Conservation (phyloP, 108 stramenopile genomes). For the Skeletonema marinoi region DNA sequence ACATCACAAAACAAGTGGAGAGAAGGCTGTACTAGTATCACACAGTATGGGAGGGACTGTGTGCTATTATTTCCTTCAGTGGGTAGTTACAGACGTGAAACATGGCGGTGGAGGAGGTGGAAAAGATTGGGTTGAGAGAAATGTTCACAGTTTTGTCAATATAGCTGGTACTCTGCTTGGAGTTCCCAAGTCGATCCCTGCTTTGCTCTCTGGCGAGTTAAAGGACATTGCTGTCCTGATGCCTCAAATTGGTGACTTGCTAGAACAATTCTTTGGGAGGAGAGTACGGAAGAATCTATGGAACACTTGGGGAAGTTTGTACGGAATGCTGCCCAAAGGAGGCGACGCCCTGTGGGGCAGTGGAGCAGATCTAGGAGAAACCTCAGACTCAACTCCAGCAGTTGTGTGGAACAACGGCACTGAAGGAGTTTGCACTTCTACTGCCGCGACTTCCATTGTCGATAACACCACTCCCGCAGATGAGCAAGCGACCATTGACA, state of each 20-base stretch:
- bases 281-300: constrained; percentile 66
- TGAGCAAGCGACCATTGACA: background rate
- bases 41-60: constrained; percentile 84
- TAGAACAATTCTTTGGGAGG: constrained; percentile 78
- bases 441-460: background rate
- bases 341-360: constrained; percentile 80
- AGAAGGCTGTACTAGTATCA: constrained; percentile 78
- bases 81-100: constrained; percentile 64
- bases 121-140: constrained; percentile 75
- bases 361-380: constrained; percentile 54
- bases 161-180: constrained; percentile 92
- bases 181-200: constrained; percentile 77
- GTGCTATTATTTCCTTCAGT: constrained; percentile 81
- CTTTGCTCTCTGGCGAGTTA: constrained; percentile 88
- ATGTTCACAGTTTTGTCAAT: constrained; percentile 81
- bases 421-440: constrained; percentile 20
- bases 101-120: constrained; percentile 80
- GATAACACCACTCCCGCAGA: constrained; percentile 8
- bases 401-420: constrained; percentile 38
- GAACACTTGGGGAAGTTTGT: constrained; percentile 77
- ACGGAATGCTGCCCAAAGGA: constrained; percentile 86
- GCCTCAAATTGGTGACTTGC: constrained; percentile 57
- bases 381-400: constrained; percentile 7
- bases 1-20: constrained; percentile 58
- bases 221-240: constrained; percentile 75